Evolutionary conservation across 768 basidiomycete species (phyloP), one percentile per base, ranked within the genome.

Genomic region (Lactarius indigo): DNA sequence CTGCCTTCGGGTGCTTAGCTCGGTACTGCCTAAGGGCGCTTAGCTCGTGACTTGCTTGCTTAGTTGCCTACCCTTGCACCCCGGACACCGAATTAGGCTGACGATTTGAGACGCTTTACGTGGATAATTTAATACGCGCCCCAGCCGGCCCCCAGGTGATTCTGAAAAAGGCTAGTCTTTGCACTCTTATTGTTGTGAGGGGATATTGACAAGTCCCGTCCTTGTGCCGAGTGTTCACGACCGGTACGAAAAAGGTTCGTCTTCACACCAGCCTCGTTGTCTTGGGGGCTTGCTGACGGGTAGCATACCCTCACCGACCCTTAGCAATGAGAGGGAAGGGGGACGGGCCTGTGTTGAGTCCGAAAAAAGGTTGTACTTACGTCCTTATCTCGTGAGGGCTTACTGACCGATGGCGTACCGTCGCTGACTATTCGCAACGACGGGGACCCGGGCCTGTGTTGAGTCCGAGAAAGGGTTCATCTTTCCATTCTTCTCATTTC

Each of bases 1-100:
- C 56, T 58, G 44, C 33, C 63, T 58, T 50, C 20, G 57, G 63
- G 56, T 18, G 56, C 57, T 57, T 50, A 35, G 63, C 57, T 58
- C 33, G 57, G 12, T 5, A 15, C 47, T 58, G 57, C 57, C 31
- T 58, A 39, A 23, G 35, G 31, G 57, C 23, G 57, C 57, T 58
- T 35, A 12, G 5, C 23, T 52, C 13, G 50, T 26, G 26, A 28
- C 50, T 20, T 35, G 42, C 15, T n/a, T 35, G 18, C 18, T 33
- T 63, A 54, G 35, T 62, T 31, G 28, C 44, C 7, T 61, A 42
- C 9, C 28, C 41, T 56, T 12, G 50, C 26, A 52, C 12, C 20
- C 20, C 12, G 18, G 26, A 17, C 10, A 31, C 33, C 39, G 12
- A 39, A 37, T 62, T 30, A 18, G 47, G 12, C 12, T 15, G n/a